These are phyloP conservation scores for Quercus phellos DNA, from an alignment of 331 rosid species.

Conservation along the genomic window DNA sequence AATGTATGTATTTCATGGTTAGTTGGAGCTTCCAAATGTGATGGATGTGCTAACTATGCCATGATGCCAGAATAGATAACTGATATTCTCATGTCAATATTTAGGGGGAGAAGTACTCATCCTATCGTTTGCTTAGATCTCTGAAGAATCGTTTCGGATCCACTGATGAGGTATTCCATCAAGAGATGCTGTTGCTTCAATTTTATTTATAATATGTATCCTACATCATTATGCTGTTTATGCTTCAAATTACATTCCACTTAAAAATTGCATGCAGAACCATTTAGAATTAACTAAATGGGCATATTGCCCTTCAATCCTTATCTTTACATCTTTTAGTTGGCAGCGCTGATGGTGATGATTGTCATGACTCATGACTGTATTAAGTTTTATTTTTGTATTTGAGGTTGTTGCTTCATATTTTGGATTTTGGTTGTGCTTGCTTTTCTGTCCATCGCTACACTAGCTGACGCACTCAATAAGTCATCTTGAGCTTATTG, in stretches of 20 bases:
- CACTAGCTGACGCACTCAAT: not conserved
- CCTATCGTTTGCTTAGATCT: conserved; percentile 84
- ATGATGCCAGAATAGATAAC: not conserved
- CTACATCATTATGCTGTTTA: not conserved
- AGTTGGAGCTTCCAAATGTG: not conserved
- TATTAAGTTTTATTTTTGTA: not conserved
- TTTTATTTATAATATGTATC: conserved; percentile 4
- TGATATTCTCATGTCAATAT: conserved; percentile 12
- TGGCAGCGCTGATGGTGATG: not conserved
- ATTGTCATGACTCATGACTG: not conserved
- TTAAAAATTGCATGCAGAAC: not conserved
- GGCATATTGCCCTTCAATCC: not conserved
- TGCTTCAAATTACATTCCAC: not conserved
- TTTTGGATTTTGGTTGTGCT: not conserved
- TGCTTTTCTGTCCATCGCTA: not conserved
- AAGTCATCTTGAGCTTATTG: not conserved
- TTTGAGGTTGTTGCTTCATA: not conserved
- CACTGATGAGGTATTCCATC: conserved; percentile 66
- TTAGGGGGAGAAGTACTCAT: conserved; percentile 82
- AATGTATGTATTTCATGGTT: not conserved
- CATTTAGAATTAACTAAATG: not conserved
- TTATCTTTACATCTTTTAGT: not conserved
- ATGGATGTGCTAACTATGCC: not conserved
- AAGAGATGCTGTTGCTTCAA: not conserved
- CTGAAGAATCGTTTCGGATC: conserved; percentile 96